Evolutionary conservation across 2,329 filamentous ascomycete species (phyloP).

Genomic region (Sarocladiaceae sp.): DNA sequence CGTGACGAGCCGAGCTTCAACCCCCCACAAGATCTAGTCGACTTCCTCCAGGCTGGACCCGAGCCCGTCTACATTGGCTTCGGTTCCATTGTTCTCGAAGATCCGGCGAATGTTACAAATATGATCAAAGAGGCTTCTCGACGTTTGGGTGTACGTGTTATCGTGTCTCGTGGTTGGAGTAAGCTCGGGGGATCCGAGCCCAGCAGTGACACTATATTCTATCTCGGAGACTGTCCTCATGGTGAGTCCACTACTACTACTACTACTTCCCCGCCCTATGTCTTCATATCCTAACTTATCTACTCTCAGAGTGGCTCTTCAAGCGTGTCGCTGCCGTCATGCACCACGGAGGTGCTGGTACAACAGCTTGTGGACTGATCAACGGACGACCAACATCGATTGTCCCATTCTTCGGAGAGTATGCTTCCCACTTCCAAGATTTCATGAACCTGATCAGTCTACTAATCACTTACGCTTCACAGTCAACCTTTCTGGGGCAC

Average conservation of each 20-base stretch:
- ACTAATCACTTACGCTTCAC: not conserved
- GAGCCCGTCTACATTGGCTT: conserved; percentile 64
- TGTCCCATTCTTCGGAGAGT: conserved; percentile 61
- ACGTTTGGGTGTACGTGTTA: conserved; percentile 51
- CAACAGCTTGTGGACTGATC: conserved; percentile 59
- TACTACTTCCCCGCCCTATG: not conserved
- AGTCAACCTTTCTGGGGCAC: conserved; percentile 40
- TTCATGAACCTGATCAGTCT: no score
- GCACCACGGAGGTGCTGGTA: no score
- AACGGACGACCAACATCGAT: conserved; percentile 59
- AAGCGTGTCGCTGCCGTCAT: conserved; percentile 54
- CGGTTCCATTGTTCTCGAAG: conserved; percentile 62
- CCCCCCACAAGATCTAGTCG: conserved; percentile 47
- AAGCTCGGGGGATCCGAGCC: conserved; percentile 45
- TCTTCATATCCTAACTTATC: not conserved
- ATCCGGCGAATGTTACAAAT: conserved; percentile 52
- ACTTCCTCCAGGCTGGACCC: conserved; percentile 52
- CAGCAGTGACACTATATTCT: conserved; percentile 47
- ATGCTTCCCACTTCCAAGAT: no score
- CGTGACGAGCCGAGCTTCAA: conserved; percentile 23
- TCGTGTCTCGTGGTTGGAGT: conserved; percentile 63
- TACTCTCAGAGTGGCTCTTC: conserved; percentile 55
- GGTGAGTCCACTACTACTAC: conserved; percentile 19
- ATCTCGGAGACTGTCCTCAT: conserved; percentile 62
- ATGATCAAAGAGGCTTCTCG: conserved; percentile 57